These are phyloP conservation scores for Nemania sp. DNA, from an alignment of 2,329 filamentous ascomycete species.

Conservation along the genomic window DNA sequence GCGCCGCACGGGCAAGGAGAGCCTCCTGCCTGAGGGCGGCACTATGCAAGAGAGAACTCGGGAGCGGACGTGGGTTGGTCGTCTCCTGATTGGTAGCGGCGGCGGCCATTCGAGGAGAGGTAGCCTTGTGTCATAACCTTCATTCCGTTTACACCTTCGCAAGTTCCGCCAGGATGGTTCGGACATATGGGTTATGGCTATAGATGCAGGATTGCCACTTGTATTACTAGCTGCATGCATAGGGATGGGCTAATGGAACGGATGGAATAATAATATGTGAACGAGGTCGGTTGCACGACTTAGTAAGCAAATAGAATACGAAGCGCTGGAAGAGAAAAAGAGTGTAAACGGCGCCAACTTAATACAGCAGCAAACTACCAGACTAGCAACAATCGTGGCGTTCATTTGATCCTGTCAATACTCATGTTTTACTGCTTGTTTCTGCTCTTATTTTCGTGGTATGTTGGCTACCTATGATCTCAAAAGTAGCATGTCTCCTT, in stretches of 20 bases:
- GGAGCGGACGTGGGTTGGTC: constrained; percentile 46
- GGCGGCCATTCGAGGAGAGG: constrained; percentile 29
- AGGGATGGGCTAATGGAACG: neutral
- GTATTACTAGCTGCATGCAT: neutral
- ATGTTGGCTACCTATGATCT: neutral
- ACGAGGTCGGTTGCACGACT: neutral
- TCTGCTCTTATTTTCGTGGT: constrained; percentile 9
- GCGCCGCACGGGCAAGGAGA: constrained; percentile 52
- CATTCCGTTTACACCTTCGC: neutral
- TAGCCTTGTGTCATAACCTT: constrained; percentile 19
- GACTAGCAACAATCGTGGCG: neutral
- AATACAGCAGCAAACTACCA: neutral
- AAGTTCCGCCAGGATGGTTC: neutral
- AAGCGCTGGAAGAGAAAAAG: neutral
- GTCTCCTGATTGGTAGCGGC: constrained; percentile 44
- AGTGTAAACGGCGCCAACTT: neutral
- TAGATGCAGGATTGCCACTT: neutral
- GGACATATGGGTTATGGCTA: neutral
- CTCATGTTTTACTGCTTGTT: neutral
- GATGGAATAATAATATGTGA: too few relatives aligned
- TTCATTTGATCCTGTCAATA: too few relatives aligned
- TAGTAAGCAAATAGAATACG: neutral
- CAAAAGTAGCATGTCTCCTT: neutral
- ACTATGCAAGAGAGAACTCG: constrained; percentile 38
- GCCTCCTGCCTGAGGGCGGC: constrained; percentile 56